These are phyloP conservation scores for Cyclotella choctawhatcheeana DNA, from an alignment of 108 stramenopile species.

Conservation along the genomic window DNA sequence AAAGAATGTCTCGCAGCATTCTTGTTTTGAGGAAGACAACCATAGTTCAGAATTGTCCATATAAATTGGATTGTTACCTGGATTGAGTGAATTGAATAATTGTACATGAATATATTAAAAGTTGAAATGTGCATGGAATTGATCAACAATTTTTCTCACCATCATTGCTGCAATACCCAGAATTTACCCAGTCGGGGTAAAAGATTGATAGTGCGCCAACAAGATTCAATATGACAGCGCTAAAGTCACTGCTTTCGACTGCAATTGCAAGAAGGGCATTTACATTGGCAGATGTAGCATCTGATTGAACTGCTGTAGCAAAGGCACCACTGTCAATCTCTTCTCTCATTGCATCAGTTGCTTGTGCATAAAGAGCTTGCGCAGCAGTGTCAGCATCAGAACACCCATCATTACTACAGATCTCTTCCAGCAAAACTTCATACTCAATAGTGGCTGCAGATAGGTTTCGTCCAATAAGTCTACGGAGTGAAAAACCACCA, in stretches of 20 bases:
- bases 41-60: slow-evolving; percentile 6
- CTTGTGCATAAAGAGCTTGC: slow-evolving; percentile 10
- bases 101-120: no score
- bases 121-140: no score
- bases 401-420: slow-evolving; percentile 7
- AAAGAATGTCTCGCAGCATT: slow-evolving; percentile 6
- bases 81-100: no score
- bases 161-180: slow-evolving; percentile 20
- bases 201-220: slow-evolving; percentile 6
- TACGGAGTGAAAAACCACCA: background rate
- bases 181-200: slow-evolving; percentile 20
- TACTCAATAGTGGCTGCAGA: slow-evolving; percentile 12
- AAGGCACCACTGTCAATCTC: slow-evolving; percentile 22
- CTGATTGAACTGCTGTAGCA: background rate
- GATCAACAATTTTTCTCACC: no score
- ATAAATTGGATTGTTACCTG: slow-evolving; percentile 16
- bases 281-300: background rate
- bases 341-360: slow-evolving; percentile 5
- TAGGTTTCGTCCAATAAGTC: background rate
- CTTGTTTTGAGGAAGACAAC: background rate
- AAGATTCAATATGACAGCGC: background rate
- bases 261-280: slow-evolving; percentile 15
- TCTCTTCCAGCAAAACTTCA: slow-evolving; percentile 22
- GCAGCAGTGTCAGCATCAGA: slow-evolving; percentile 13
- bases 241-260: slow-evolving; percentile 13